Conservation (phyloP, 1,284 basidiomycete species). For the Sanghuangporus sanghuang region DNA sequence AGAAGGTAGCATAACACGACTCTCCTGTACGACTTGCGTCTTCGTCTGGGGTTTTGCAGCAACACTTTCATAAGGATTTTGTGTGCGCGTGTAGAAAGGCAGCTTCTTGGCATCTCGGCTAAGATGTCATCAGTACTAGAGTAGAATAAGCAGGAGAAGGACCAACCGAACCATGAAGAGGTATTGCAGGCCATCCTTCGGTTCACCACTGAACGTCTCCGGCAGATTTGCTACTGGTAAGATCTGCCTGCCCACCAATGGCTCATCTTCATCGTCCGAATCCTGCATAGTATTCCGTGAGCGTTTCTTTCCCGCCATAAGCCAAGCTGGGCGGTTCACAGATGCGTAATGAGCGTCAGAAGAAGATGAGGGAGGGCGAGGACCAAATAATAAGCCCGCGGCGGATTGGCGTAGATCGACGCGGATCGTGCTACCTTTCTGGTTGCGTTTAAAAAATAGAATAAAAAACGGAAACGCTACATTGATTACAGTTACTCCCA, state of each 20-base stretch:
- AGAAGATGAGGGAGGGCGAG: background rate
- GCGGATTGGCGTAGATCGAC: too few relatives aligned
- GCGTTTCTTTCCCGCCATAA: conserved; percentile 38
- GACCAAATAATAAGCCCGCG: too few relatives aligned
- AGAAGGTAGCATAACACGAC: conserved; percentile 45
- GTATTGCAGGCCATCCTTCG: conserved; percentile 73
- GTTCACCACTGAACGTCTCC: conserved; percentile 54
- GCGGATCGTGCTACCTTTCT: too few relatives aligned
- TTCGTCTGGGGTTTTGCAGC: conserved; percentile 22
- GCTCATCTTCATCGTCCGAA: conserved; percentile 43
- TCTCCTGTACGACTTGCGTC: conserved; percentile 19
- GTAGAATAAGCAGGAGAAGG: conserved; percentile 3
- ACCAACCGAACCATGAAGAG: conserved; percentile 72
- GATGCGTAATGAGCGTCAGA: too few relatives aligned
- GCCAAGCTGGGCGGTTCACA: too few relatives aligned
- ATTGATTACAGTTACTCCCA: background rate
- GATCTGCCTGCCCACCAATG: conserved; percentile 54
- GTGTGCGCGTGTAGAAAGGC: conserved; percentile 54
- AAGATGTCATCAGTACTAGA: conserved; percentile 2
- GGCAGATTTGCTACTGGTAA: conserved; percentile 73
- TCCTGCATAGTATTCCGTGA: conserved; percentile 40
- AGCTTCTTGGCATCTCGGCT: conserved; percentile 64
- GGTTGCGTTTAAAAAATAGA: too few relatives aligned
- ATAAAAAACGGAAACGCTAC: background rate
- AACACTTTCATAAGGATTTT: conserved; percentile 57